These are phyloP conservation scores for Diaporthe vexans DNA, from an alignment of 2,329 filamentous ascomycete species.

Conservation along the genomic window DNA sequence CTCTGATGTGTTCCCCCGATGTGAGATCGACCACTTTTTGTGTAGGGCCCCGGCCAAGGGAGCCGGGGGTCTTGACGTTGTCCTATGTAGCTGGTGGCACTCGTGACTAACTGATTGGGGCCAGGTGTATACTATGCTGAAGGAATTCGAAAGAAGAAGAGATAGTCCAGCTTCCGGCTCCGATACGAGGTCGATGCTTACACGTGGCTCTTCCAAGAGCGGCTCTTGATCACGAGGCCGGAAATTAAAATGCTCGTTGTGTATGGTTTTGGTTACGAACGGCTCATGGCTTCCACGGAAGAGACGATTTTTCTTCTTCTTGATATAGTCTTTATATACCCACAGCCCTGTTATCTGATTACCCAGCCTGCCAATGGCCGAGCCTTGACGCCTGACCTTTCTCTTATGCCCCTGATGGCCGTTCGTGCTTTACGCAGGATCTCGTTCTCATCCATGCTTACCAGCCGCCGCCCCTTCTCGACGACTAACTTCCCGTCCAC, in stretches of 20 bases:
- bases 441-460: conserved; percentile 45
- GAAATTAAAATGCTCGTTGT: conserved; percentile 4
- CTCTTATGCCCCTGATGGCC: conserved; percentile 20
- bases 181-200: conserved; percentile 11
- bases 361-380: conserved; percentile 27
- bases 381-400: conserved; percentile 29
- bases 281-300: conserved; percentile 35
- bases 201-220: conserved; percentile 12
- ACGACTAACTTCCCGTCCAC: conserved; percentile 48
- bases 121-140: conserved; percentile 34
- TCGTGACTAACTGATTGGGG: not conserved
- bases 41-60: not conserved
- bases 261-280: conserved; percentile 23
- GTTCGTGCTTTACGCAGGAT: not conserved
- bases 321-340: conserved; percentile 30
- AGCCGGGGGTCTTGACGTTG: too few relatives aligned
- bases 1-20: not conserved
- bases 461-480: conserved; percentile 44
- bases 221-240: not conserved
- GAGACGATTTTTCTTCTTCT: conserved; percentile 31
- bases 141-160: conserved; percentile 29
- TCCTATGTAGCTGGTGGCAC: not conserved
- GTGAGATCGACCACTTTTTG: not conserved
- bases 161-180: conserved; percentile 4
- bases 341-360: conserved; percentile 24